A percentile compares a stretch with the other conserved stretches of the same genome.
Conservation (phyloP, 2,329 filamentous ascomycete species). For the Teratosphaeriaceae sp. region DNA sequence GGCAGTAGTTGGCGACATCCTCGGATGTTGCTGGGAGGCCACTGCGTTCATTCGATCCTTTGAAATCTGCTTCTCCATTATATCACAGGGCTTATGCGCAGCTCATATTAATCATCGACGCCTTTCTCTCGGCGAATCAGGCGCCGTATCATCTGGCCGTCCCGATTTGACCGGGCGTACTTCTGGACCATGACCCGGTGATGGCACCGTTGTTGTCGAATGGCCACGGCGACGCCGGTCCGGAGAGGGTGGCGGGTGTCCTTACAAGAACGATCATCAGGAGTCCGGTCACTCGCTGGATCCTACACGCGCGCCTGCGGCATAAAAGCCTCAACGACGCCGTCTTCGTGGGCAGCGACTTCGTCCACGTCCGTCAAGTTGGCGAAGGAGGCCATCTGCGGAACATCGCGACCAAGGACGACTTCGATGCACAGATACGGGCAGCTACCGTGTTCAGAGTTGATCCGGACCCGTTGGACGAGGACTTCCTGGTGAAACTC, state of each 20-base stretch:
- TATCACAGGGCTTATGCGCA: too few species aligned
- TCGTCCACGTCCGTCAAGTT: constrained; percentile 68
- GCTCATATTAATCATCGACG: too few species aligned
- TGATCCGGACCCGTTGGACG: constrained; percentile 31
- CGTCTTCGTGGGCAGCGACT: constrained; percentile 76
- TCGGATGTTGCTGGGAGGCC: not conserved
- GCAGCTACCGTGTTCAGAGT: constrained; percentile 67
- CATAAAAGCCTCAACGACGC: constrained; percentile 68
- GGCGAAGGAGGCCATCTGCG: constrained; percentile 59
- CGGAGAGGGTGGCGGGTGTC: constrained; percentile 51
- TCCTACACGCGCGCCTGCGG: constrained; percentile 73
- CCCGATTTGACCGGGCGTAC: not conserved
- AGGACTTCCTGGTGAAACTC: constrained; percentile 22
- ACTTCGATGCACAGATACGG: constrained; percentile 73
- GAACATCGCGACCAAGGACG: constrained; percentile 67
- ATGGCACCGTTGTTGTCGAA: not conserved
- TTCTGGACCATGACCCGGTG: not conserved
- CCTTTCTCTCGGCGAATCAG: too few species aligned
- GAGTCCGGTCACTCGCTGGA: constrained; percentile 67
- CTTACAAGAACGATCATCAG: constrained; percentile 71
- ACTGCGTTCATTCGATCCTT: not conserved
- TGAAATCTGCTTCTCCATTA: not conserved
- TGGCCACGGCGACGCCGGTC: not conserved
- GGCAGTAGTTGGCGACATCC: constrained; percentile 1
- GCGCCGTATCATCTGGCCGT: too few species aligned